Percentiles rank a stretch among this genome's conserved stretches.
Evolutionary conservation across 148 eudicot genomes (phyloP).

Genomic region (Selenicereus undatus): DNA sequence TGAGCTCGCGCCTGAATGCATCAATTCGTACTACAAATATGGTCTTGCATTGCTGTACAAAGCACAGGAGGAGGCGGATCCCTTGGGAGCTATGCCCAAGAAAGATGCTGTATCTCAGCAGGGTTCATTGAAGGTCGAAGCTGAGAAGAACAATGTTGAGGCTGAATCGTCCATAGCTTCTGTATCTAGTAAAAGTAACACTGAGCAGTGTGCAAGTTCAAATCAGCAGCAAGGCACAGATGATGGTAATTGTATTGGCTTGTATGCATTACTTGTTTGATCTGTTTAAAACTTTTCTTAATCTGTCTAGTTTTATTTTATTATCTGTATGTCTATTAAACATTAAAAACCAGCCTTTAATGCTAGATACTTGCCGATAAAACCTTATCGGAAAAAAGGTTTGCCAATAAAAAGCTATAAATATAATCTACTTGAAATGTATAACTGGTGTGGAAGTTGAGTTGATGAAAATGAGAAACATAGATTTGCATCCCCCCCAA

Average conservation of each 20-base stretch:
- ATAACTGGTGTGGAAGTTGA: neutral
- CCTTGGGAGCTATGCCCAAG: conserved; percentile 70
- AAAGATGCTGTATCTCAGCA: conserved; percentile 60
- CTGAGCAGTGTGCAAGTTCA: conserved; percentile 42
- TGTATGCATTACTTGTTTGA: neutral
- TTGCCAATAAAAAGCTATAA: no score
- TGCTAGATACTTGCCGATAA: no score
- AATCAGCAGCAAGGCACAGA: conserved; percentile 35
- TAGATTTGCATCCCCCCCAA: neutral
- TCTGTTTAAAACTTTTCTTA: neutral
- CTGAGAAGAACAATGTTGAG: conserved; percentile 32
- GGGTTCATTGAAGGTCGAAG: conserved; percentile 43
- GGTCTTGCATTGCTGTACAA: conserved; percentile 85
- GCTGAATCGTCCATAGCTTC: conserved; percentile 59
- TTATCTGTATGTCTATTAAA: neutral
- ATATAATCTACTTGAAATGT: neutral
- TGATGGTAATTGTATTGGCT: conserved; percentile 37
- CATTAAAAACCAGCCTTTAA: neutral
- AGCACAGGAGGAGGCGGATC: conserved; percentile 97
- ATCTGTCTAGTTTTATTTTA: neutral
- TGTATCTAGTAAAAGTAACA: conserved; percentile 44
- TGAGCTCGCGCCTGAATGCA: conserved; percentile 88
- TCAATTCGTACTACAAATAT: conserved; percentile 66
- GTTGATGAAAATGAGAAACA: neutral
- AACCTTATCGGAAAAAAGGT: no score